These are phyloP conservation scores for Suillus plorans DNA, from an alignment of 768 basidiomycete species.

Conservation along the genomic window DNA sequence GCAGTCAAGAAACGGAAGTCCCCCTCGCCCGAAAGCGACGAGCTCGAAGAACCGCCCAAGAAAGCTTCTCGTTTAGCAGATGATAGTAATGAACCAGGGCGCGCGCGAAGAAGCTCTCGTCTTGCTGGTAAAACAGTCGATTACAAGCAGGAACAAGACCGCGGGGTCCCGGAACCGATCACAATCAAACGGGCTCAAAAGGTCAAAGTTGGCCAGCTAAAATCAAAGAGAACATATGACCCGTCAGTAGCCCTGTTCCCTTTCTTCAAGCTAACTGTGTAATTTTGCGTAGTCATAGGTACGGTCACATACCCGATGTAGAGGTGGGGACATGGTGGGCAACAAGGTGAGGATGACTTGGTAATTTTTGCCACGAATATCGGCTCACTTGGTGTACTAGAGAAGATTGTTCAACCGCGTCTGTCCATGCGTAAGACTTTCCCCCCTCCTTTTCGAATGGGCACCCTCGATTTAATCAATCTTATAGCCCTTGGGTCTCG, in stretches of 20 bases:
- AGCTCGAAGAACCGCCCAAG: slow-evolving; percentile 15
- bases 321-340: slow-evolving; percentile 85
- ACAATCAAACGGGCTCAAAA: slow-evolving; percentile 37
- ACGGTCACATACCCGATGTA: slow-evolving; percentile 78
- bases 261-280: slow-evolving; percentile 18
- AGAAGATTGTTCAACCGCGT: slow-evolving; percentile 67
- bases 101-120: slow-evolving; percentile 65
- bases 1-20: slow-evolving; percentile 44
- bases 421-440: slow-evolving; percentile 79
- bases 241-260: slow-evolving; percentile 22
- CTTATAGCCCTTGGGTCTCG: slow-evolving; percentile 71
- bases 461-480: slow-evolving; percentile 6
- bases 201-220: slow-evolving; percentile 36
- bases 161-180: slow-evolving; percentile 35
- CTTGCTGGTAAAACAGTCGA: slow-evolving; percentile 58
- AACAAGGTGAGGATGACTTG: slow-evolving; percentile 43
- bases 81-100: slow-evolving; percentile 18
- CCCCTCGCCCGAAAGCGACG: slow-evolving; percentile 22
- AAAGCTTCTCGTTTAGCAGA: slow-evolving; percentile 36
- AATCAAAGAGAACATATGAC: slow-evolving; percentile 30
- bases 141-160: slow-evolving; percentile 47
- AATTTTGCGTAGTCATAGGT: slow-evolving; percentile 57
- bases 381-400: slow-evolving; percentile 25
- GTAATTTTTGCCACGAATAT: background rate
- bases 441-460: background rate